Conservation (phyloP, 1,284 basidiomycete genomes). For the Calocybe gambosa region DNA sequence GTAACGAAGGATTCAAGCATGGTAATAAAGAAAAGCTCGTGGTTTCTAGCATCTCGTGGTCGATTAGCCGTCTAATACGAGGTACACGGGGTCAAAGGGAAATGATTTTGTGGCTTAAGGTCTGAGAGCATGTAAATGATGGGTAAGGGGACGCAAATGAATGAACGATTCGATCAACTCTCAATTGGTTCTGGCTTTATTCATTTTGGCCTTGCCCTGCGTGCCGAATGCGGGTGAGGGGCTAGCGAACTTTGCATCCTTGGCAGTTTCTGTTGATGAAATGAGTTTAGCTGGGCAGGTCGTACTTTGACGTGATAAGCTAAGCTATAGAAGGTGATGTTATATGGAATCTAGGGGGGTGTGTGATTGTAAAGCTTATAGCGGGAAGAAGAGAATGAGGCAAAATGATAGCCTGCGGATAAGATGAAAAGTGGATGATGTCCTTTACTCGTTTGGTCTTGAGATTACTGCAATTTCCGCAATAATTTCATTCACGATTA, state of each 20-base stretch:
- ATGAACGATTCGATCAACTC: constrained; percentile 1
- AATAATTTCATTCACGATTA: too few species aligned
- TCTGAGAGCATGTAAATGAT: background rate
- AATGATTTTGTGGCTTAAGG: background rate
- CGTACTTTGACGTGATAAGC: background rate
- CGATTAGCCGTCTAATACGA: background rate
- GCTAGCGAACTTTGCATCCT: background rate
- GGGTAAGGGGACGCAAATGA: background rate
- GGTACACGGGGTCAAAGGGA: background rate
- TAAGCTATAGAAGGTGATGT: background rate
- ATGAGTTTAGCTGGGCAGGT: background rate
- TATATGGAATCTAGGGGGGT: background rate
- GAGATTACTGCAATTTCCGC: background rate
- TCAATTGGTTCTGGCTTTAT: background rate
- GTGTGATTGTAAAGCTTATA: too few species aligned
- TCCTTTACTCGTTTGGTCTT: background rate
- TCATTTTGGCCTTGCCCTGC: background rate
- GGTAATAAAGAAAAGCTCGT: background rate
- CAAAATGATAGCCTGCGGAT: background rate
- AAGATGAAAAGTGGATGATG: constrained; percentile 1
- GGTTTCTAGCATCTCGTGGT: background rate
- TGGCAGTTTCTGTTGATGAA: background rate
- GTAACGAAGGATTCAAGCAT: background rate
- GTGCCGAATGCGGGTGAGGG: background rate
- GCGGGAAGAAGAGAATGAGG: background rate